Base-by-base conservation (phyloP, 1,284 basidiomycete genomes). In the Rhodotorula sp. region DNA sequence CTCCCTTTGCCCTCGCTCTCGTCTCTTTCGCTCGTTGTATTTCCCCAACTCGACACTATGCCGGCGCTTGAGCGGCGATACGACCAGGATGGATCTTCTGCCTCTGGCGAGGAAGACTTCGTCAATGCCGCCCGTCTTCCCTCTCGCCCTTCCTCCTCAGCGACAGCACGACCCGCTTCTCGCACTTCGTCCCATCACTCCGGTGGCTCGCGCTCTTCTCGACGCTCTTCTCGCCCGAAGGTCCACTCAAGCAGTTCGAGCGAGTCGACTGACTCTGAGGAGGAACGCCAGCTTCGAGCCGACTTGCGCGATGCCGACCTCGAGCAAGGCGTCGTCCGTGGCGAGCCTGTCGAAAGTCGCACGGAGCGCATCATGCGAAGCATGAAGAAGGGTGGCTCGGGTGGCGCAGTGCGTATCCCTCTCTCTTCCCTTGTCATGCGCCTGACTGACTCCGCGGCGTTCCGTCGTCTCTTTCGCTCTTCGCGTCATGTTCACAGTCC, bases 241-340 rank as follows among this genome's bases (percentile, higher is more conserved):
- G 59, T 57, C 13, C 34, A 58, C 52, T 54, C 39, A 19, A 48
- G 36, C 6, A 44, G 34, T 17, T 52, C 51, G 24, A 56, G 57
- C 20, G 68, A 69, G 52, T 55, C 49, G 34, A 52, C 49, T 57
- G 68, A 70, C 39, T 56, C 57, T 22, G 68, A 70, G 60, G 68
- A 70, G 32, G 68, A 70, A 29, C 34, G 39, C 30, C 52, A 61
- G 22, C 57, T 70, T 15, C 48, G 46, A 39, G 49, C 36, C 10
- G 68, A 70, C 29, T 58, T 68, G 8, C 52, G 29, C 20, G 52
- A 68, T 19, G 46, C 52, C 27, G 59, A 53, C 6, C 47, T 59
- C 56, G 68, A 69, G 56, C 57, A 63, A 22, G 68, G 68, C 5
- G 57, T 59, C 4, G 68, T 66, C 2, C 44, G 68, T 1, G 68